Conservation (phyloP, 345 rosid genomes). For the Hibiscus trionum region DNA sequence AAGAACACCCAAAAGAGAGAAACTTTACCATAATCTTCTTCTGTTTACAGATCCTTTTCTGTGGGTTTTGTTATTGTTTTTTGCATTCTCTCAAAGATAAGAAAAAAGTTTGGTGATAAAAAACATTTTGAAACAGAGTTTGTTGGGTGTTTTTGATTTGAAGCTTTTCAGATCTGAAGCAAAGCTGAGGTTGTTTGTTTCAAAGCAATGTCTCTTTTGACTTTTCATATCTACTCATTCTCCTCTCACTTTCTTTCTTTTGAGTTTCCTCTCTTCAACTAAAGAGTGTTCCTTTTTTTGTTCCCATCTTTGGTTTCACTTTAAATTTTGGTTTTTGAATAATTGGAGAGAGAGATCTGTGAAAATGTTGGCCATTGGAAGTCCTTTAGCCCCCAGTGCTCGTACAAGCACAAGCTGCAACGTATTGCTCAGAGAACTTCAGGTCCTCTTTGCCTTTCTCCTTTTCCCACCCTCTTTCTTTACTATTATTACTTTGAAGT, state of each 20-base stretch:
- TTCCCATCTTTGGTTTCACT: constrained; percentile 6
- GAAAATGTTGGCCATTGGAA: constrained; percentile 72
- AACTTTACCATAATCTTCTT: constrained; percentile 10
- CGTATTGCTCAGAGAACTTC: constrained; percentile 80
- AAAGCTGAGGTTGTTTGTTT: constrained; percentile 30
- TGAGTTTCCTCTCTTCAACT: constrained; percentile 10
- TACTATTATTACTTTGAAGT: background rate
- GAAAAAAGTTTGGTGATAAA: background rate
- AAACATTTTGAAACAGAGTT: background rate
- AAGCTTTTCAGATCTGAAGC: constrained; percentile 37
- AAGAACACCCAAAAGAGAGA: background rate
- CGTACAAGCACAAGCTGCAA: constrained; percentile 59
- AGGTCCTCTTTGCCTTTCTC: constrained; percentile 44
- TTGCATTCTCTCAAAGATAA: background rate
- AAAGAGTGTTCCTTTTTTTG: constrained; percentile 1
- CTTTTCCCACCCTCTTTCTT: background rate
- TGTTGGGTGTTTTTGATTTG: constrained; percentile 5
- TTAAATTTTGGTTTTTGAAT: constrained; percentile 18
- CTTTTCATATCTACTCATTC: constrained; percentile 12
- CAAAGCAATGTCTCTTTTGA: constrained; percentile 22
- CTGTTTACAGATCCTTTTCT: constrained; percentile 8
- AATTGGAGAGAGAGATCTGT: constrained; percentile 16
- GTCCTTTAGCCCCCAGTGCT: constrained; percentile 37
- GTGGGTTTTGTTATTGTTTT: background rate
- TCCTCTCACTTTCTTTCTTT: constrained; percentile 12